Evolutionary conservation across 2,329 filamentous ascomycete species (phyloP), one percentile per base, ranked within the genome.

Genomic region (Geosmithia flava): DNA sequence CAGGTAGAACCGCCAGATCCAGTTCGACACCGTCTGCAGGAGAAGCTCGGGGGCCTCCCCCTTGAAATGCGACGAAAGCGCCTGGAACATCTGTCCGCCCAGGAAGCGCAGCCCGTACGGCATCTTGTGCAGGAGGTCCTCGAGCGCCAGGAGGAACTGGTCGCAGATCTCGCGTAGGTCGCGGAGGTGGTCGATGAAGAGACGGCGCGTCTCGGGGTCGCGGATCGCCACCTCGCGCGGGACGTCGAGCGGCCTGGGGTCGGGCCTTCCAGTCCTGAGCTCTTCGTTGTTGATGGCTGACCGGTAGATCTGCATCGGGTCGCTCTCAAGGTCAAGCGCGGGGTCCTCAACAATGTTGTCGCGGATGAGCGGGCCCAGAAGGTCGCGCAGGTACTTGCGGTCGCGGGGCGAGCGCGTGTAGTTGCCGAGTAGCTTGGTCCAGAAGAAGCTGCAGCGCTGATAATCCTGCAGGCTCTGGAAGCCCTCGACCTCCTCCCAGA

Each of bases 251-350:
- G 82, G 85, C 52, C 93, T 78, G 46, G 78, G 78, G 62, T 90
- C 95, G 19, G 87, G 81, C 54, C 81, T 80, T 4, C 93, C 93
- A 0, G 93, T 98, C 17, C 88, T 83, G 20, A 98, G 79, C 66
- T 98, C 93, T 64, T 97, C 91, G 57, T 98, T 95, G 68, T 94
- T 97, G 68, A 98, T 94, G 15, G 88, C 83, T 5, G 89, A 93
- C 42, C 87, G 81, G 66, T 98, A 97, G 49, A 98, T 98, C 57
- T 97, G 91, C 72, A 97, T 84, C 0, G 93, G 93, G 59, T 98
- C 93, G 62, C 91, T 96, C 66, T 98, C 93, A 23, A 98, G 74
- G 61, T 98, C 91, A 33, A 98, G 72, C 5, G 83, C 84, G 13
- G 89, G 83, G 55, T 96, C 93, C 48, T 95, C 93, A 48, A 97